Evolutionary conservation across 306 rosid genomes (phyloP).

Genomic region (Astragalus membranaceus): DNA sequence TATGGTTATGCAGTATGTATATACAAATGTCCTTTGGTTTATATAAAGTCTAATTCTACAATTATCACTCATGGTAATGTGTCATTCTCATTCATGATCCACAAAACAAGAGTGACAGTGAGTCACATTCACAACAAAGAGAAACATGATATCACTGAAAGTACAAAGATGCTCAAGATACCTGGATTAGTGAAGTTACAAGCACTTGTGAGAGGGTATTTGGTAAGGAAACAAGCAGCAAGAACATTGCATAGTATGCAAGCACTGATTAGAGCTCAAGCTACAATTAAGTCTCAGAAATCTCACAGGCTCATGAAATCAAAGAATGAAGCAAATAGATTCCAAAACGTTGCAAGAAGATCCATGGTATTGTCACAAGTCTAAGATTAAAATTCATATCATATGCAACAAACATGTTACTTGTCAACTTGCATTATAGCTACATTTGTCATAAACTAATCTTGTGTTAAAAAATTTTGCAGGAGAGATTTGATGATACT

Average conservation of each 20-base stretch:
- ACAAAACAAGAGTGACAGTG: too few relatives aligned
- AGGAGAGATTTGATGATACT: conserved; percentile 72
- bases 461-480: conserved; percentile 6
- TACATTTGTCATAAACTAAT: background rate
- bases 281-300: conserved; percentile 62
- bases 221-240: conserved; percentile 80
- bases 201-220: conserved; percentile 80
- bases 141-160: too few relatives aligned
- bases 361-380: conserved; percentile 39
- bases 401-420: too few relatives aligned
- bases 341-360: conserved; percentile 54
- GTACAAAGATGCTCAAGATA: too few relatives aligned
- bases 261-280: conserved; percentile 82
- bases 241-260: conserved; percentile 79
- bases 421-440: too few relatives aligned
- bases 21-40: too few relatives aligned
- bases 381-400: background rate
- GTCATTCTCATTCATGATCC: too few relatives aligned
- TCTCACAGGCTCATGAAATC: conserved; percentile 28
- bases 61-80: too few relatives aligned
- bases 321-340: conserved; percentile 29
- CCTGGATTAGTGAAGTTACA: conserved; percentile 88
- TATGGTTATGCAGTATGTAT: too few relatives aligned
- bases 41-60: too few relatives aligned
- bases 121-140: too few relatives aligned